Evolutionary conservation across 768 basidiomycete genomes (phyloP), one percentile per base, ranked within the genome.

Genomic region (Chiua virens): DNA sequence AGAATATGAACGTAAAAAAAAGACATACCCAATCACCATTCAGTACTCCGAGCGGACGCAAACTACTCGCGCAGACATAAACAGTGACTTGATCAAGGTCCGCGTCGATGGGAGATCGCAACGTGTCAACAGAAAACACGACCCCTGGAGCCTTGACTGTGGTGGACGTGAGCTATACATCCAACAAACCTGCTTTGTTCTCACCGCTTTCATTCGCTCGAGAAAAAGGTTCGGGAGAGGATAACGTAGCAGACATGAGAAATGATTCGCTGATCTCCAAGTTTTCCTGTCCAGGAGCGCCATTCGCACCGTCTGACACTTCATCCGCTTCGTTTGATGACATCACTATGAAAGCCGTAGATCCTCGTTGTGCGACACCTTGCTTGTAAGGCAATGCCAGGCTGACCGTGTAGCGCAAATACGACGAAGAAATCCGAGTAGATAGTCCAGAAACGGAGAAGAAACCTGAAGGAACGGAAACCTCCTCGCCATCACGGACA

Each of bases 201-300:
- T 52, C 47, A 63, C 54, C 51, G 21, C 22, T 47, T 30, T 50
- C 45, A 25, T 35, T 47, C 22, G 35, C 42, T 32, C 43, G 48
- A 25, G 49, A 57, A 38, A 45, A 53, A 46, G 44, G 54, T 45
- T 50, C 43, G 15, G 58, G 45, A 23, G 62, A 22, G 39, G 68
- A 57, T 15, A 79, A 54, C 15, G 81, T 59, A 28, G 82, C 74
- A 52, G 73, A 78, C 8, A 81, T 84, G 21, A 91, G 75, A 66
- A 92, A 92, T 17, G 70, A 77, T 60, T 90, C 85, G 58, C 79
- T 80, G 47, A 92, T 92, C 66, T 90, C 89, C 42, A 89, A 65
- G 17, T 56, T 62, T 28, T 84, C 82, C 9, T 60, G 57, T 39
- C 52, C 54, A 55, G 55, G 59, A 21, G 44, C 52, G 15, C 1